Evolutionary conservation across 768 basidiomycete genomes (phyloP).

Genomic region (Tricholoma furcatifolium): DNA sequence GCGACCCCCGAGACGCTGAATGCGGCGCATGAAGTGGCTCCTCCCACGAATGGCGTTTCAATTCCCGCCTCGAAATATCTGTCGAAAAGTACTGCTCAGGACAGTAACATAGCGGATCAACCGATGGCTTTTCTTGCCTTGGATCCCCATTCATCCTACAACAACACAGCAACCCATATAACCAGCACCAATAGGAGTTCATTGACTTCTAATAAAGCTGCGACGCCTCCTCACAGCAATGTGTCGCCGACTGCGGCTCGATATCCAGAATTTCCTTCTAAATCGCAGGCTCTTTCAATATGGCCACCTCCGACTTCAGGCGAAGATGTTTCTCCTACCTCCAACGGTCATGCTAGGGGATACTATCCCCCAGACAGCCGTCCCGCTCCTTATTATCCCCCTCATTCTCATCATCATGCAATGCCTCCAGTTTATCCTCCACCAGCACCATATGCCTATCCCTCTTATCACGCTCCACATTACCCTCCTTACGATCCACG

Average conservation of each 20-base stretch:
- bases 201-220: no score
- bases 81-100: no score
- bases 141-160: not conserved
- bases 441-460: slow-evolving; percentile 14
- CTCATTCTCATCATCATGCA: slow-evolving; percentile 14
- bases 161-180: not conserved
- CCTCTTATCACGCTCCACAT: slow-evolving; percentile 15
- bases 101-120: slow-evolving; percentile 8
- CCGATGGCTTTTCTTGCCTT: slow-evolving; percentile 20
- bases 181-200: no score
- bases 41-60: slow-evolving; percentile 18
- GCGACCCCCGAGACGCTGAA: slow-evolving; percentile 28
- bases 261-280: not conserved
- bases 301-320: slow-evolving; percentile 1
- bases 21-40: slow-evolving; percentile 21
- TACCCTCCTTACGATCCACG: slow-evolving; percentile 13
- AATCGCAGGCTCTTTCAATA: slow-evolving; percentile 2
- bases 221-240: no score
- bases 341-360: slow-evolving; percentile 11
- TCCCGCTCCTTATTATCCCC: slow-evolving; percentile 6
- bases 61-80: slow-evolving; percentile 9
- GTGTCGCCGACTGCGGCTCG: not conserved
- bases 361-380: slow-evolving; percentile 12
- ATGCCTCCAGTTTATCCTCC: slow-evolving; percentile 5
- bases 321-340: slow-evolving; percentile 1